These are phyloP conservation scores for Dactylella cylindrospora DNA, from an alignment of 2,329 filamentous ascomycete genomes.

Conservation along the genomic window DNA sequence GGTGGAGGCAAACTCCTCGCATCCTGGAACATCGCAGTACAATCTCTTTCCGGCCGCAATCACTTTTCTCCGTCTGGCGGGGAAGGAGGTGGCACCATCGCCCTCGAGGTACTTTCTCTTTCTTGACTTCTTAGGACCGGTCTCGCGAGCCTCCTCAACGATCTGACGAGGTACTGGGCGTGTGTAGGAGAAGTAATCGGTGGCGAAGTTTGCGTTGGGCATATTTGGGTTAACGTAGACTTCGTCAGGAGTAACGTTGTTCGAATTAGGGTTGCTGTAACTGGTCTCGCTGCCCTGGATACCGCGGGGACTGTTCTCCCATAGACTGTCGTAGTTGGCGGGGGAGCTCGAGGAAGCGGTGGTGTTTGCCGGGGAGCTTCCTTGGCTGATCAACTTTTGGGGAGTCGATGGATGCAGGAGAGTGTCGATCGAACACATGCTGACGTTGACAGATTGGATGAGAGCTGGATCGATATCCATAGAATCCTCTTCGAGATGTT, in stretches of 20 bases:
- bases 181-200: constrained; percentile 34
- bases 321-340: constrained; percentile 30
- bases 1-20: constrained; percentile 42
- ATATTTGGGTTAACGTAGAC: constrained; percentile 34
- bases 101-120: constrained; percentile 43
- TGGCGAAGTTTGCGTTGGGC: constrained; percentile 18
- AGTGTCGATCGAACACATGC: constrained; percentile 27
- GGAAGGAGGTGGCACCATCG: constrained; percentile 34
- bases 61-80: constrained; percentile 33
- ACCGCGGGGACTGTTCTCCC: constrained; percentile 23
- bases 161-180: constrained; percentile 1
- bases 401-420: constrained; percentile 9
- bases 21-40: constrained; percentile 38
- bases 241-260: constrained; percentile 40
- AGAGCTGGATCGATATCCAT: neutral
- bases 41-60: constrained; percentile 30
- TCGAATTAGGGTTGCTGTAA: constrained; percentile 36
- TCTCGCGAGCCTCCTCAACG: constrained; percentile 1
- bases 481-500: no score
- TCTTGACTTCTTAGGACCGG: constrained; percentile 10
- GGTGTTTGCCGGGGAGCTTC: constrained; percentile 23
- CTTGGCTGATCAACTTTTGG: neutral
- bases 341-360: constrained; percentile 41
- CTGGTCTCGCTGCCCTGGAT: constrained; percentile 37
- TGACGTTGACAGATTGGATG: no score